A percentile compares a stretch with the other conserved stretches of the same genome.
These are phyloP conservation scores for Podospora anserina DNA, from an alignment of 495 filamentous ascomycete species.

Conservation along the genomic window DNA sequence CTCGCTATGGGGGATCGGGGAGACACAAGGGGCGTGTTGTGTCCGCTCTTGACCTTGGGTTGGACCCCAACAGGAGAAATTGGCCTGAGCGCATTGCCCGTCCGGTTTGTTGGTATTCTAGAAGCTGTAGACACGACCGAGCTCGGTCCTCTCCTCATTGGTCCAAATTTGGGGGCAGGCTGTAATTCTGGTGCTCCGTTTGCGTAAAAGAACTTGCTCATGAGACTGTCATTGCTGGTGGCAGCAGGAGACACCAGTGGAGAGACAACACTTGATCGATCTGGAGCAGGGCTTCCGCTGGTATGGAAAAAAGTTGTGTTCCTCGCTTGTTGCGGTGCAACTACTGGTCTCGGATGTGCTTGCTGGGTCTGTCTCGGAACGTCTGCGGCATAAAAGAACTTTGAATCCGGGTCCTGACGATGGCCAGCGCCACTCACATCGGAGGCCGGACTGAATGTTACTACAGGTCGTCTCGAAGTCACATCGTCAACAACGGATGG, in stretches of 20 bases:
- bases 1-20: slow-evolving; percentile 21
- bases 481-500: slow-evolving; percentile 32
- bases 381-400: slow-evolving; percentile 76
- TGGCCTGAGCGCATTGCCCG: slow-evolving; percentile 37
- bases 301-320: slow-evolving; percentile 57
- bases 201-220: slow-evolving; percentile 76
- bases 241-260: slow-evolving; percentile 32
- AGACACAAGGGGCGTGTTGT: slow-evolving; percentile 18
- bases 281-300: slow-evolving; percentile 42
- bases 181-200: slow-evolving; percentile 50
- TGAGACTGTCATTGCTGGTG: slow-evolving; percentile 26
- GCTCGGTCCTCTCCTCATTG: slow-evolving; percentile 28
- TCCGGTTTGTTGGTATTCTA: slow-evolving; percentile 32
- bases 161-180: slow-evolving; percentile 23
- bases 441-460: slow-evolving; percentile 35
- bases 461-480: slow-evolving; percentile 16
- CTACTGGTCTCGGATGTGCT: slow-evolving; percentile 27
- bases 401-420: slow-evolving; percentile 45
- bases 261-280: slow-evolving; percentile 31
- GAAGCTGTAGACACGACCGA: slow-evolving; percentile 44
- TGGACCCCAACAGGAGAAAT: slow-evolving; percentile 44
- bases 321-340: slow-evolving; percentile 29
- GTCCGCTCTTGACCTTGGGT: slow-evolving; percentile 22
- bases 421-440: slow-evolving; percentile 27
- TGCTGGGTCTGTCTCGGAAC: slow-evolving; percentile 35